A percentile compares a stretch with the other conserved stretches of the same genome.
Evolutionary conservation across 495 filamentous ascomycete genomes (phyloP).

Genomic region (Penicillium paradoxum): DNA sequence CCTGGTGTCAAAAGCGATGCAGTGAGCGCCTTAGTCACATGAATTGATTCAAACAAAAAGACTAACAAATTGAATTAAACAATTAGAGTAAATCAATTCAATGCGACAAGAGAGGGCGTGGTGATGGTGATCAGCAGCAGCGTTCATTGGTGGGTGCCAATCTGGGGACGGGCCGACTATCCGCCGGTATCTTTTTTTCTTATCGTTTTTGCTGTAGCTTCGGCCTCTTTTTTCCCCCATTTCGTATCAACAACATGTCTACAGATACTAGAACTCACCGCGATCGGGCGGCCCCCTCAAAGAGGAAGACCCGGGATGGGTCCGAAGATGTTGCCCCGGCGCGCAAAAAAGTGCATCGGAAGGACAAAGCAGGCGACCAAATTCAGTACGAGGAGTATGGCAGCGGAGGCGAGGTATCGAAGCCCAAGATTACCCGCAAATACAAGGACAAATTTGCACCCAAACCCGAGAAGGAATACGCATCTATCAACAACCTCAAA

Average conservation of each 20-base stretch:
- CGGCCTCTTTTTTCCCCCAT: neutral
- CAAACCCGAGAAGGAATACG: slow-evolving; percentile 30
- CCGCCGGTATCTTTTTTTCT: slow-evolving; percentile 21
- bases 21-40: slow-evolving; percentile 1
- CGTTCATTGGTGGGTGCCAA: slow-evolving; percentile 29
- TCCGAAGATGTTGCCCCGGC: slow-evolving; percentile 17
- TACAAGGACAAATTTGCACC: slow-evolving; percentile 23
- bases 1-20: neutral
- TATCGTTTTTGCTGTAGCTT: slow-evolving; percentile 15
- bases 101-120: slow-evolving; percentile 12
- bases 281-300: slow-evolving; percentile 16
- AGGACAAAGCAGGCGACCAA: slow-evolving; percentile 6
- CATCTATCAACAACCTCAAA: slow-evolving; percentile 49
- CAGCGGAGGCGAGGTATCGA: slow-evolving; percentile 10
- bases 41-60: neutral
- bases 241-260: slow-evolving; percentile 7
- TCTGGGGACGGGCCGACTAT: slow-evolving; percentile 30
- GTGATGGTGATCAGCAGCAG: slow-evolving; percentile 18
- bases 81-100: slow-evolving; percentile 7
- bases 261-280: slow-evolving; percentile 15
- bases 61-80: slow-evolving; percentile 11
- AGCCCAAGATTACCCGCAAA: slow-evolving; percentile 17
- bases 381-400: slow-evolving; percentile 11
- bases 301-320: slow-evolving; percentile 30
- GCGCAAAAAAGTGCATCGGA: slow-evolving; percentile 24